Base-by-base conservation (phyloP, 306 rosid species). In the Cyamopsis tetragonoloba region DNA sequence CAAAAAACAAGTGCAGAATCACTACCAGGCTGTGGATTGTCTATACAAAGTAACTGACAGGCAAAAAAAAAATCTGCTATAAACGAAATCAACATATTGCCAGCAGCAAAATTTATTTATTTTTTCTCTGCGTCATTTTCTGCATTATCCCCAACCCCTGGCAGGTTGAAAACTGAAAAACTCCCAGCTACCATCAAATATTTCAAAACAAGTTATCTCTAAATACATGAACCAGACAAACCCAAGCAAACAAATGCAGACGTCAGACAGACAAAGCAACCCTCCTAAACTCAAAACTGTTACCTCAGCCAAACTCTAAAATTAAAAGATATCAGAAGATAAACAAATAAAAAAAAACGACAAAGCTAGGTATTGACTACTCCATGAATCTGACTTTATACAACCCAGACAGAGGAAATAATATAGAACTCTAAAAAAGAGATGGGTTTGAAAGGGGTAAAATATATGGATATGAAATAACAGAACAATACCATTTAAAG, bases 1-100 rank as follows among this genome's bases (percentile, higher is more conserved):
- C 77, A 81, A 62, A 34, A 66, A 23, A 44, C 42, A 30, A 62
- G 54, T 38, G 47, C 67, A 66, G 46, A 39, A 60, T 75, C 62
- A 81, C 7, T 62, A 15, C 48, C 46, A 9, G 39, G 7, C 43
- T 70, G 46, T 10, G 39, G 24, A 10, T 15, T 32, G 62, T 28
- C 11, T 41, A 69, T 18, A 23, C 49, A 53, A 35, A 14, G 41
- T 10, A 62, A 1, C 35, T 39, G 47, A 24, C 54, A 42, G 15
- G 42, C 9, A 47, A 57, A 53, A 47, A 53, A 47, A 46, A 22
- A 35, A 18, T 32, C 37, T 62, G 47, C n/a, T 15, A 65, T 27
- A 38, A 27, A 65, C 32, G 66, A 72, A 65, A 48, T 71, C 69
- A 35, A 42, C 67, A 69, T 61, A 49, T 41, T 34, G 15, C 20